Percentiles rank a stretch among this genome's conserved stretches.
These are phyloP conservation scores for Candida glucosophila DNA, from an alignment of 1,139 yeast genomes.

Conservation along the genomic window DNA sequence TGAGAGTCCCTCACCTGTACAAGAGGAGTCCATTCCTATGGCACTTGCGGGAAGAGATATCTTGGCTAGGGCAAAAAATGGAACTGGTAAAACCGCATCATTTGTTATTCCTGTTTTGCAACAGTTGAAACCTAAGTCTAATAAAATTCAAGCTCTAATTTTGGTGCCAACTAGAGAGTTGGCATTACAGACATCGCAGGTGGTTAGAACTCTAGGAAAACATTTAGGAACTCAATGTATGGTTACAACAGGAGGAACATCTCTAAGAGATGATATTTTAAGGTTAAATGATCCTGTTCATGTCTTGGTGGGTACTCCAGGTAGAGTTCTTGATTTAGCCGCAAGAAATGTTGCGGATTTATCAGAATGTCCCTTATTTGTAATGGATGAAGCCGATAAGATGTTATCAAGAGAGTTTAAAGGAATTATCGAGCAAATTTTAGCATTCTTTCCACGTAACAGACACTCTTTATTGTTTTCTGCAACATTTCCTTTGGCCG, in stretches of 20 bases:
- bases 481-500: slow-evolving; percentile 94
- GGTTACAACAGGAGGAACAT: slow-evolving; percentile 99
- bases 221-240: slow-evolving; percentile 88
- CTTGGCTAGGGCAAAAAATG: slow-evolving; percentile 96
- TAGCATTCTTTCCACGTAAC: slow-evolving; percentile 67
- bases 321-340: slow-evolving; percentile 92
- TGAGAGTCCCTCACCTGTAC: slow-evolving; percentile 97
- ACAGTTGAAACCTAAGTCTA: slow-evolving; percentile 71
- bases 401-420: slow-evolving; percentile 90
- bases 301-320: slow-evolving; percentile 89
- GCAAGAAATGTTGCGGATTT: slow-evolving; percentile 82
- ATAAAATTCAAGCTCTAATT: slow-evolving; percentile 82
- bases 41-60: slow-evolving; percentile 95
- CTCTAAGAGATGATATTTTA: slow-evolving; percentile 85
- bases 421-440: slow-evolving; percentile 78
- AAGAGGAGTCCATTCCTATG: slow-evolving; percentile 94
- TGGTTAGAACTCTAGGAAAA: slow-evolving; percentile 92
- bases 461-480: slow-evolving; percentile 87
- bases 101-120: slow-evolving; percentile 85
- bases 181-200: slow-evolving; percentile 96
- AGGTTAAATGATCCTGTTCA: slow-evolving; percentile 91
- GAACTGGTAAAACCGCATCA: slow-evolving; percentile 98
- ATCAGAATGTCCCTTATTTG: slow-evolving; percentile 78
- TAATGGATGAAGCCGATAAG: slow-evolving; percentile 99
- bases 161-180: slow-evolving; percentile 92